These are phyloP conservation scores for Dryas integrifolia DNA, from an alignment of 331 rosid species.

Conservation along the genomic window DNA sequence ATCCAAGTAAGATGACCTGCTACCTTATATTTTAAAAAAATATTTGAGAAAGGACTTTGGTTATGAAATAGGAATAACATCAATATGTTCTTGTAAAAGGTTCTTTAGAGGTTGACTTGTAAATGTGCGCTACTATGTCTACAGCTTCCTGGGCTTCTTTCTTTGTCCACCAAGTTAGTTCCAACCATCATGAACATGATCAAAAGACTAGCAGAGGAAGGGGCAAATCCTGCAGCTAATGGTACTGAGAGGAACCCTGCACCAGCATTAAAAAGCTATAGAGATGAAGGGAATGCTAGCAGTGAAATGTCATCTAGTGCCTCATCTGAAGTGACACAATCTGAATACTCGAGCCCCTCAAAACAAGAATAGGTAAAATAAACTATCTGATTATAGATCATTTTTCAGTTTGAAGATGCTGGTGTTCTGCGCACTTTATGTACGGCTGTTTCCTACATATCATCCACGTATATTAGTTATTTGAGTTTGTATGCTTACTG, in stretches of 20 bases:
- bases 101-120: slow-evolving; percentile 17
- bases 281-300: slow-evolving; percentile 35
- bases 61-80: too few species aligned
- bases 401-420: slow-evolving; percentile 36
- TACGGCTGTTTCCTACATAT: slow-evolving; percentile 24
- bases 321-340: slow-evolving; percentile 61
- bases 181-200: slow-evolving; percentile 82
- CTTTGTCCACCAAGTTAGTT: slow-evolving; percentile 67
- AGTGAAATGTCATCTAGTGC: slow-evolving; percentile 47
- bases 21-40: not conserved
- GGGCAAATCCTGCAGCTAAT: slow-evolving; percentile 46
- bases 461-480: slow-evolving; percentile 28
- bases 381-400: slow-evolving; percentile 5
- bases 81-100: not conserved
- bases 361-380: slow-evolving; percentile 49
- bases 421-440: slow-evolving; percentile 29
- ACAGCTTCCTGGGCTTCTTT: slow-evolving; percentile 89
- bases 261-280: slow-evolving; percentile 29
- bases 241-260: slow-evolving; percentile 48
- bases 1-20: not conserved
- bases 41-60: not conserved
- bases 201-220: slow-evolving; percentile 82
- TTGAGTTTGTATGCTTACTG: slow-evolving; percentile 19
- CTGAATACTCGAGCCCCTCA: slow-evolving; percentile 39
- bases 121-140: slow-evolving; percentile 1